These are phyloP conservation scores for Cryptosporidium parvum DNA, from an alignment of 169 alveolate genomes.

Conservation along the genomic window DNA sequence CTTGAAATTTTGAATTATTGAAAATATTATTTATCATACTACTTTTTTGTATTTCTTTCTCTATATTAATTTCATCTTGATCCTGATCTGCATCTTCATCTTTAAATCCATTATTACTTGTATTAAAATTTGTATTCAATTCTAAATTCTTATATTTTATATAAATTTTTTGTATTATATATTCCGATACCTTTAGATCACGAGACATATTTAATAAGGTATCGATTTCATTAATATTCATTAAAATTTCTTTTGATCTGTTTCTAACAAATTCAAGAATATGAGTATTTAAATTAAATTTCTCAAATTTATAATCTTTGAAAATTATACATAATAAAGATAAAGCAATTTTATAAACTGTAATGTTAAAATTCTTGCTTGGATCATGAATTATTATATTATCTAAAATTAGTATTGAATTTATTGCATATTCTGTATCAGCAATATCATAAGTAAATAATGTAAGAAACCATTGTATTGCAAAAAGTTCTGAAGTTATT, in stretches of 20 bases:
- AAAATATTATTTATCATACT: not conserved
- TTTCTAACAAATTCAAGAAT: constrained; percentile 52
- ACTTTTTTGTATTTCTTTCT: not conserved
- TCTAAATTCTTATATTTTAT: constrained; percentile 2
- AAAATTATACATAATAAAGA: constrained; percentile 17
- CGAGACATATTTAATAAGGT: constrained; percentile 19
- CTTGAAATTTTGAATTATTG: not conserved
- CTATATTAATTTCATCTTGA: not conserved
- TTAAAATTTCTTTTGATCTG: constrained; percentile 42
- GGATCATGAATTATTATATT: constrained; percentile 69
- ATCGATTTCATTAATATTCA: constrained; percentile 19
- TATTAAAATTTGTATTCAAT: not conserved
- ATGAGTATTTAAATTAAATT: not conserved
- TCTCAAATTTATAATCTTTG: constrained; percentile 15
- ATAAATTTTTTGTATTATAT: constrained; percentile 13
- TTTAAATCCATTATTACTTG: not conserved
- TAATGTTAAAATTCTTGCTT: constrained; percentile 1
- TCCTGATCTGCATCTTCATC: not conserved
- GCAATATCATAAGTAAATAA: constrained; percentile 68
- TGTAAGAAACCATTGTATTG: constrained; percentile 72
- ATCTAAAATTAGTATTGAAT: constrained; percentile 44
- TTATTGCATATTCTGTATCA: constrained; percentile 47
- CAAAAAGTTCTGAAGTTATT: constrained; percentile 70
- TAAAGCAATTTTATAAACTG: constrained; percentile 52
- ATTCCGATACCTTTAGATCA: constrained; percentile 15